Evolutionary conservation across 2,329 filamentous ascomycete species (phyloP), one percentile per base, ranked within the genome.

Genomic region (Aspergillus pseudoviridinutans): DNA sequence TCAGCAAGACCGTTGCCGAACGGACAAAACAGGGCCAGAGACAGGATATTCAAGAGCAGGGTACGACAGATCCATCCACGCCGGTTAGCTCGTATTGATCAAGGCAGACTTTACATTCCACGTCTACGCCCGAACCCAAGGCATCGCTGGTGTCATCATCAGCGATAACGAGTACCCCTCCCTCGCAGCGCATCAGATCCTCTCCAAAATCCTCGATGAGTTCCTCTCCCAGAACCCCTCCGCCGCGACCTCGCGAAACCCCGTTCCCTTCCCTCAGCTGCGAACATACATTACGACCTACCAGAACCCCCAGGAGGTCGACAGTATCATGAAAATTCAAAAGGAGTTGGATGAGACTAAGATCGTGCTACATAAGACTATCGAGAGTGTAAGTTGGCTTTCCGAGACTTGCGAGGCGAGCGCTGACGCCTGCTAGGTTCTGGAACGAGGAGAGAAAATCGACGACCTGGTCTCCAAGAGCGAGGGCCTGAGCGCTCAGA

Each of bases 341-440:
- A 89, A 91, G 78, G 92, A 99, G 79, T 82, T 99, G 60, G 92
- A 97, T 71, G 92, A 97, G 82, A 97, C 93, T 60, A 97, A 97
- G 84, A 92, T 96, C 71, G 88, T 96, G 58, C 82, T 99, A 68
- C 92, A 97, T 79, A 96, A 97, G 84, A 97, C 94, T 49, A 97
- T 96, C 68, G 89, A 96, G 80, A 65, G 58, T 29, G 60, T 62
- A n/a, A 42, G 57, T 47, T 24, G 42, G 28, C 38, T 20, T 20
- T n/a, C 12, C 12, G 14, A 20, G 12, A 3, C 42, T 24, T 1
- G 25, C 8, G 12, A n/a, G 25, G 17, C 27, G 5, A 35, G 29
- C 3, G 50, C 50, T 56, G 46, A 52, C 53, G 24, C 42, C 4
- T 20, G 47, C 3, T 54, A 70, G 68, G 71, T 75, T 17, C 76